Evolutionary conservation across 805 yeast genomes (phyloP), one percentile per base, ranked within the genome.

Genomic region (Candida yuanshanica): DNA sequence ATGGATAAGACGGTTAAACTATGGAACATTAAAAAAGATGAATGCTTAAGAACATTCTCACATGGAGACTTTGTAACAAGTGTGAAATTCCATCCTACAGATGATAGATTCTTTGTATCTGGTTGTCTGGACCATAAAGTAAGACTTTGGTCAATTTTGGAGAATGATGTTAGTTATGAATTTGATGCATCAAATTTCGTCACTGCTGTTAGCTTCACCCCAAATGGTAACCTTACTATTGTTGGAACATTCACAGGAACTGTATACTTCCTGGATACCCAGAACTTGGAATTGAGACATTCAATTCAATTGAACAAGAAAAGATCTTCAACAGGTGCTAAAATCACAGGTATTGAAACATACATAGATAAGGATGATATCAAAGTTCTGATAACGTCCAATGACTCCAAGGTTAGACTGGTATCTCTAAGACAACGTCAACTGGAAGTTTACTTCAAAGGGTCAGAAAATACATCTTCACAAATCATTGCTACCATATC

Each of bases 31-130:
- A 86, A 84, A 31, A 70, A 90, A 37, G 64, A 62, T 2, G 70
- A 66, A 13, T 78, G 87, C 38, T 64, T 90, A 14, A 72, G 82
- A 36, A 70, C 79, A 1, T 89, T 84, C 52, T 58, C 62, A 11
- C 90, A 87, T 56, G 73, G 79, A n/a, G 95, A 87, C 58, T 83
- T 87, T 59, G 95, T 88, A 3, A 83, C 96, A 0, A 68, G 81
- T 9, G 84, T 84, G 4, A 74, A 72, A 38, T 90, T 90, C 59
- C 95, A 86, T 54, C 95, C 93, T 1, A 65, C 66, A 1, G 97
- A 90, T 62, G 96, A 90, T 56, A 63, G 97, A 20, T 90, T 90
- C 56, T 87, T 90, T 58, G 58, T 83, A 3, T 80, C 89, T 48
- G 91, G 95, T 6, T 83, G 91, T 38, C 65, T 89, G 47, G 95